phyloP scores from a whole-genome alignment of 306 rosid genomes.

The Acacia crassicarpa region DNA sequence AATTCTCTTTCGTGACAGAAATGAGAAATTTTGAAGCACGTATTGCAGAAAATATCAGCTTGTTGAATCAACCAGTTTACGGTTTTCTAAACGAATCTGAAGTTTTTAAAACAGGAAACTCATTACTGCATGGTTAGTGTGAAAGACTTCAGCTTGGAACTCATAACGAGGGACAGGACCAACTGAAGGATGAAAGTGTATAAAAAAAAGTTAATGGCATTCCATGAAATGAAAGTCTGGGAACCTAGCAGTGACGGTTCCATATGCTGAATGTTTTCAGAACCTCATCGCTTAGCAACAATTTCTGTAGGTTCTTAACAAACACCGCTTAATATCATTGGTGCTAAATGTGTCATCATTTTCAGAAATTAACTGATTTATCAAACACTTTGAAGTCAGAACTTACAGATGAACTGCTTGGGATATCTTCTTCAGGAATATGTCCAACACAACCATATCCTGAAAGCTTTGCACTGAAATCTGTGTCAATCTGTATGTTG shows the following conservation, averaged over 20 bases:
- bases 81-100: background rate
- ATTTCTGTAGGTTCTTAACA: background rate
- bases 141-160: background rate
- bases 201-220: constrained; percentile 8
- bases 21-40: background rate
- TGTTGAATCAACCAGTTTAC: background rate
- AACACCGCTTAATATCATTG: constrained; percentile 1
- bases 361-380: constrained; percentile 20
- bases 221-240: constrained; percentile 18
- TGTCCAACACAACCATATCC: constrained; percentile 98
- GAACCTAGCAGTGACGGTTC: background rate
- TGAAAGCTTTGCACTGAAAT: constrained; percentile 98
- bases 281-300: constrained; percentile 5
- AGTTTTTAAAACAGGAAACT: background rate
- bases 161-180: constrained; percentile 6
- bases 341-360: constrained; percentile 14
- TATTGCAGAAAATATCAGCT: constrained; percentile 10
- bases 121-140: background rate
- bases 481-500: constrained; percentile 94
- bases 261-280: background rate
- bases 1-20: constrained; percentile 10
- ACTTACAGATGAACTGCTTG: constrained; percentile 80
- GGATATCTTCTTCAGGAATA: constrained; percentile 80
- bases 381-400: constrained; percentile 3
- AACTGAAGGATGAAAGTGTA: constrained; percentile 1